phyloP scores from a whole-genome alignment of 352 stramenopile species.

The Stephanocyclus meneghinianus region DNA sequence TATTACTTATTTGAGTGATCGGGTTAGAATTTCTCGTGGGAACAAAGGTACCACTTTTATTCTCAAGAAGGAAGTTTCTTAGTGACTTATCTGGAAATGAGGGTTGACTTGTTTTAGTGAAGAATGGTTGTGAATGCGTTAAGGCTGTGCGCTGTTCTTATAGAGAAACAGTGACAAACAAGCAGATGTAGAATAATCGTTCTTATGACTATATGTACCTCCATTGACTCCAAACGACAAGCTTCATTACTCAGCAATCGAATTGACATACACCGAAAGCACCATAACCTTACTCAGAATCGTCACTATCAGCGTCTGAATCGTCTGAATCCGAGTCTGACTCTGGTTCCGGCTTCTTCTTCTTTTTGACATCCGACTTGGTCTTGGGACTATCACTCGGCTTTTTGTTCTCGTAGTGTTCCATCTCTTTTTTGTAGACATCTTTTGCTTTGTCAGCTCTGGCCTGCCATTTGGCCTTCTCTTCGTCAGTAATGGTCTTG shows the following conservation, averaged over 20 bases:
- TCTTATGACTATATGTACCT: too few species aligned
- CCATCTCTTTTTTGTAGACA: constrained; percentile 62
- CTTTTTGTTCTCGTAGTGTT: constrained; percentile 55
- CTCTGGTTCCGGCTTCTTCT: constrained; percentile 39
- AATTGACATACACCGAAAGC: neutral
- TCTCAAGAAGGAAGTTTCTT: constrained; percentile 56
- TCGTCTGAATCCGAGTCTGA: constrained; percentile 26
- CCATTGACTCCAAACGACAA: too few species aligned
- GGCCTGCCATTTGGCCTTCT: constrained; percentile 54
- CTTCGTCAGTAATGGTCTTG: constrained; percentile 51
- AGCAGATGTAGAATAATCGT: too few species aligned
- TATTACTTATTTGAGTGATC: constrained; percentile 76
- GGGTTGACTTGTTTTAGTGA: neutral
- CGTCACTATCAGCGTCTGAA: constrained; percentile 35
- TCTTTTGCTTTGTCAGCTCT: constrained; percentile 54
- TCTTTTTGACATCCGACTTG: constrained; percentile 26
- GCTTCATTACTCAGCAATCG: too few species aligned
- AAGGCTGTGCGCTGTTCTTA: too few species aligned
- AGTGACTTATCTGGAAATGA: neutral
- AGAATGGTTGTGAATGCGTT: neutral
- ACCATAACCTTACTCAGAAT: constrained; percentile 14
- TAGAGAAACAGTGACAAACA: too few species aligned
- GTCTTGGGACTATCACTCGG: constrained; percentile 7
- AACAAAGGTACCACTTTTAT: constrained; percentile 83
- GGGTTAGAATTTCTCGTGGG: constrained; percentile 70